Evolutionary conservation across 2,329 filamentous ascomycete species (phyloP), one percentile per base, ranked within the genome.

Genomic region (Rutstroemia sydowiana): DNA sequence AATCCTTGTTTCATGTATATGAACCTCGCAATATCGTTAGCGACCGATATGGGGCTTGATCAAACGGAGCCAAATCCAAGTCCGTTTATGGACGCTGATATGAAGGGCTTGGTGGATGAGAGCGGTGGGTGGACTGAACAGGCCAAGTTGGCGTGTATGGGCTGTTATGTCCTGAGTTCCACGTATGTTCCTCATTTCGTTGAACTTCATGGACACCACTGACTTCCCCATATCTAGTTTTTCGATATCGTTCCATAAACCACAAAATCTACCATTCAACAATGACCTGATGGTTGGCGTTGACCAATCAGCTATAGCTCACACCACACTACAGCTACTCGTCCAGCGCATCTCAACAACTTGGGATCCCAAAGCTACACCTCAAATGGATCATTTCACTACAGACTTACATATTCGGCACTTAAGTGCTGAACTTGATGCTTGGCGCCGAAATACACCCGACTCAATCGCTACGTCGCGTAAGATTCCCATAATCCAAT

Each of bases 21-120:
- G 51, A 63, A 62, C 39, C 47, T 69, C 1, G 63, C 66, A 3
- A 65, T 64, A 16, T 66, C 63, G 36, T 54, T 70, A 39, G 59
- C 61, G 2, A 55, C 57, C 1, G 68, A 69, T 32, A 57, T 70
- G 11, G 64, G 63, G 11, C 58, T 66, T 21, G 59, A 66, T 40
- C 49, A 53, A 51, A 57, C 59, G 49, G 48, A 37, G 28, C 63
- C 57, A 1, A 62, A 55, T 31, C 34, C n/a, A 28, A 55, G 42
- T 42, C 56, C 37, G 39, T 61, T 57, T 49, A 59, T 31, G 42
- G 52, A 51, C 14, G 54, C 61, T 30, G 48, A 51, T n/a, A 55
- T 47, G 5, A 43, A 53, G 4, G 59, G 59, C 16, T 56, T 65
- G 6, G 42, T 58, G 1, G 51, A 59, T 40, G 36, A 7, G 3